Evolutionary conservation across 495 filamentous ascomycete species (phyloP), one percentile per base, ranked within the genome.

Genomic region (Penicillium goetzii): DNA sequence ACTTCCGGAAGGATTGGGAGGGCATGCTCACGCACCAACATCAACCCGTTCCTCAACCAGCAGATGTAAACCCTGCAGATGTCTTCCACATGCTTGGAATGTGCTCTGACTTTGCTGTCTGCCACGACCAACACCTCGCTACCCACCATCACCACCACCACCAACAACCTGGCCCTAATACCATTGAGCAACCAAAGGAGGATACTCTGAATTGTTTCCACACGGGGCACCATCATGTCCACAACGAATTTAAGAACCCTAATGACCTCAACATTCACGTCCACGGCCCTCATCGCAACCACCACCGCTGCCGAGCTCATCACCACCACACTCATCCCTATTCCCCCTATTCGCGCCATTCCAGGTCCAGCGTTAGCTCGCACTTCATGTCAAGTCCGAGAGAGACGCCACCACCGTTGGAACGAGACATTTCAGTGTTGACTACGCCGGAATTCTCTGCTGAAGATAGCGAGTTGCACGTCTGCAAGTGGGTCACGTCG

Each of bases 401-500:
- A 28, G 78, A 79, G 32, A 81, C 76, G 0, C 76, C 80, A 32
- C 79, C 79, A n/a, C 78, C 79, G 12, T 65, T 82, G 21, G 79
- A 82, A 12, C 71, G 74, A 9, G 74, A 74, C 23, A 54, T 60
- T 1, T 77, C 79, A 1, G 69, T 76, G 21, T 61, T 80, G 58
- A 80, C 78, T 4, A 81, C 76, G 15, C 78, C 80, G 8, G 74
- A 76, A 25, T 75, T 76, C 40, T 68, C 72, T 14, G 60, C 75
- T 0, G 68, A 72, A 6, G 77, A 81, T n/a, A 67, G 40, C 17
- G 74, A 77, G 5, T 34, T 73, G 12, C 72, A 76, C 54, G 62
- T 75, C 3, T 82, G 80, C 69, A 78, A 73, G 49, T 82, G 80
- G 78, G 60, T 68, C 36, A 64, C 63, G 0, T 67, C 38, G 1